These are phyloP conservation scores for Cucurbita ficifolia DNA, from an alignment of 306 rosid genomes.

Conservation along the genomic window DNA sequence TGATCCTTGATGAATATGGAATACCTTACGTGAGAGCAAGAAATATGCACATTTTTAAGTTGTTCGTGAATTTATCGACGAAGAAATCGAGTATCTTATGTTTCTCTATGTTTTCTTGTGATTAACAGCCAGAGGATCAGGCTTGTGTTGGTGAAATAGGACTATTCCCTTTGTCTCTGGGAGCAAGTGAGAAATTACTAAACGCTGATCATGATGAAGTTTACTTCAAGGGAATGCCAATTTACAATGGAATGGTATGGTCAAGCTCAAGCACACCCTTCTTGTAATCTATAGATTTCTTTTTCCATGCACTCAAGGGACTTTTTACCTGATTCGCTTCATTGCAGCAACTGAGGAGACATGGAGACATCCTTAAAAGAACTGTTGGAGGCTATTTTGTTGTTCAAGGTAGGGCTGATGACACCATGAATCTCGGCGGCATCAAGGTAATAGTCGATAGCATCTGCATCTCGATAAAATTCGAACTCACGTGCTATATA, in stretches of 20 bases:
- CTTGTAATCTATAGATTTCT: not conserved
- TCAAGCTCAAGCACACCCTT: not conserved
- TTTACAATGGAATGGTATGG: slow-evolving; percentile 52
- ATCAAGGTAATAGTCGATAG: slow-evolving; percentile 43
- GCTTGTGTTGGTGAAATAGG: slow-evolving; percentile 74
- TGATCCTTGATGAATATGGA: slow-evolving; percentile 61
- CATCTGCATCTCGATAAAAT: not conserved
- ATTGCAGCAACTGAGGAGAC: slow-evolving; percentile 62
- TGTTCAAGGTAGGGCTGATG: slow-evolving; percentile 88
- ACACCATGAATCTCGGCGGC: slow-evolving; percentile 95
- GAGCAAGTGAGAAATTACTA: slow-evolving; percentile 55
- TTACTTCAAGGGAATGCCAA: slow-evolving; percentile 78
- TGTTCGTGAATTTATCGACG: not conserved
- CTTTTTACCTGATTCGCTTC: slow-evolving; percentile 7
- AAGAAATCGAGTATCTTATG: not conserved
- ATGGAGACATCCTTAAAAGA: slow-evolving; percentile 70
- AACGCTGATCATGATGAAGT: slow-evolving; percentile 63
- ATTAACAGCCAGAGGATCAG: slow-evolving; percentile 49
- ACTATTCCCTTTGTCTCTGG: slow-evolving; percentile 40
- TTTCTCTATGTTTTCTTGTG: slow-evolving; percentile 8
- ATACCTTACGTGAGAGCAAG: slow-evolving; percentile 36
- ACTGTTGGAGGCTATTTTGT: slow-evolving; percentile 44
- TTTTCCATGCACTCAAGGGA: too few relatives aligned
- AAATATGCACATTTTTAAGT: not conserved
- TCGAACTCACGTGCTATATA: too few relatives aligned